Conservation (phyloP, 2,329 filamentous ascomycete species). For the Fonsecaea erecta region DNA sequence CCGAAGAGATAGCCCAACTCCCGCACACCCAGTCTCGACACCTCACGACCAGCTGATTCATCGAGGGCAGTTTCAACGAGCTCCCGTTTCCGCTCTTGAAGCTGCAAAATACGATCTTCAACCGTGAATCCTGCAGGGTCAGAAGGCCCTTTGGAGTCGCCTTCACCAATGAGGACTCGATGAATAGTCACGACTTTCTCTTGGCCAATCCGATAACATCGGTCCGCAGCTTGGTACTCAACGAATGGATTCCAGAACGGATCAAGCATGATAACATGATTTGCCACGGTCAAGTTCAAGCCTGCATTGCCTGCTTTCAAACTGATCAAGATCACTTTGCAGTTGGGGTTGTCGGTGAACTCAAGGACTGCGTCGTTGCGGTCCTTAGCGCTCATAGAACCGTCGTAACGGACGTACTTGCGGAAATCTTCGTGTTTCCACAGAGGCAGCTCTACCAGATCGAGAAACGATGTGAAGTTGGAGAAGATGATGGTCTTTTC, state of each 20-base stretch:
- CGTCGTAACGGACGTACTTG: constrained; percentile 75
- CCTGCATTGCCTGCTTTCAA: constrained; percentile 83
- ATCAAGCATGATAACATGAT: constrained; percentile 86
- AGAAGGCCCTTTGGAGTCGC: constrained; percentile 12
- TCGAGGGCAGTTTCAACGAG: constrained; percentile 80
- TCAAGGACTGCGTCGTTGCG: constrained; percentile 70
- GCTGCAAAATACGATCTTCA: constrained; percentile 79
- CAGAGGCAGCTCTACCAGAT: constrained; percentile 76
- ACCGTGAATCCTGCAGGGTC: constrained; percentile 62
- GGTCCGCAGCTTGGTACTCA: constrained; percentile 89
- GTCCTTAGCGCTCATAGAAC: constrained; percentile 69
- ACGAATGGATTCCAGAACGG: constrained; percentile 87
- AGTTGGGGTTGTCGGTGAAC: constrained; percentile 66
- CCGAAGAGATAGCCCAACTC: constrained; percentile 75
- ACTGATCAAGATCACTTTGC: constrained; percentile 75
- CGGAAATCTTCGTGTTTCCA: constrained; percentile 43
- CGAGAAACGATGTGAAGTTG: constrained; percentile 78
- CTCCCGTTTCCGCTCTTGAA: constrained; percentile 78
- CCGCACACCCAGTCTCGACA: constrained; percentile 67
- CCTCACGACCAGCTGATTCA: constrained; percentile 69
- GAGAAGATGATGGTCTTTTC: constrained; percentile 84
- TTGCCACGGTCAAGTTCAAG: constrained; percentile 81
- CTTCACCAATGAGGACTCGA: constrained; percentile 70
- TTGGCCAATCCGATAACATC: constrained; percentile 87
- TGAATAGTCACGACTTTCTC: constrained; percentile 74